A percentile compares a stretch with the other conserved stretches of the same genome.
These are phyloP conservation scores for Teunomyces lycoperdinae DNA, from an alignment of 805 yeast species.

Conservation along the genomic window DNA sequence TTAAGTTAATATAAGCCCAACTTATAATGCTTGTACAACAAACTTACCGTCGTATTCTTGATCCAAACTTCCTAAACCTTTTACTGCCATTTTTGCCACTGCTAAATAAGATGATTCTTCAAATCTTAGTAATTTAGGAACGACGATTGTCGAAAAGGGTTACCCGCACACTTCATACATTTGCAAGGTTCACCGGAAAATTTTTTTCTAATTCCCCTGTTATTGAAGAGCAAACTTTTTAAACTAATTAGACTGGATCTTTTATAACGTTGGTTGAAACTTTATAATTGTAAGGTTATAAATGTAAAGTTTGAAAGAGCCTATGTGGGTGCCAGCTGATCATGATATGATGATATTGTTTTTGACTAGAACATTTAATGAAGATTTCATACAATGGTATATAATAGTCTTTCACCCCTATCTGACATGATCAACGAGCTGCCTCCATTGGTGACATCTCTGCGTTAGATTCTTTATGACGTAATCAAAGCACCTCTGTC, in stretches of 20 bases:
- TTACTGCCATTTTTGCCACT: constrained; percentile 56
- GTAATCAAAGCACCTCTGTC: background rate
- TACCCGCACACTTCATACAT: background rate
- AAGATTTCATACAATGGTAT: constrained; percentile 6
- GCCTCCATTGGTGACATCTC: background rate
- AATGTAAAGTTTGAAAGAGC: background rate
- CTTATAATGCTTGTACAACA: background rate
- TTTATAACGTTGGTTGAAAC: background rate
- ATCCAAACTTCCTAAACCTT: constrained; percentile 77
- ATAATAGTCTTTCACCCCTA: constrained; percentile 88
- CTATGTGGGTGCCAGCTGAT: background rate
- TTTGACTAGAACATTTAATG: constrained; percentile 3
- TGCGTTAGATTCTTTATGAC: background rate
- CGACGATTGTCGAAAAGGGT: background rate
- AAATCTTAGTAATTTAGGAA: background rate
- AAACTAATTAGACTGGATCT: background rate
- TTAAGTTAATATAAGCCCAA: background rate
- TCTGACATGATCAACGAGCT: constrained; percentile 48
- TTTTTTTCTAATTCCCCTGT: background rate
- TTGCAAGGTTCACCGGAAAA: background rate
- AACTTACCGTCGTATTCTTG: constrained; percentile 60
- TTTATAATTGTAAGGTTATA: constrained; percentile 1
- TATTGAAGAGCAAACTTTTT: background rate
- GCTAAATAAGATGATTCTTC: background rate
- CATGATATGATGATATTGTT: constrained; percentile 8